Conservation (phyloP, 495 filamentous ascomycete species). For the Beverwykella pulmonaria region DNA sequence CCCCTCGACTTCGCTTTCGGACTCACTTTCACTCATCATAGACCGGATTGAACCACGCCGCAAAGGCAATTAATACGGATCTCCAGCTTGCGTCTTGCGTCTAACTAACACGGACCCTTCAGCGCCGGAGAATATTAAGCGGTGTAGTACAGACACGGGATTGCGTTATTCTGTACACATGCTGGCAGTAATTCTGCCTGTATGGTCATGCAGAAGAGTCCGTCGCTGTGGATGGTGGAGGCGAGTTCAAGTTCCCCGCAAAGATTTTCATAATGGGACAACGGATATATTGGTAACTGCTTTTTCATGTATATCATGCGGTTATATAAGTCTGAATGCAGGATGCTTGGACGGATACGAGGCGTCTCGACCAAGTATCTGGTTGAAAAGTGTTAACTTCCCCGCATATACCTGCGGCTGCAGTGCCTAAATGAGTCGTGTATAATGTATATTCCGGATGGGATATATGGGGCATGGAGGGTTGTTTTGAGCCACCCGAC, state of each 20-base stretch:
- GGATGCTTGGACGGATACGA: neutral
- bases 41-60: neutral
- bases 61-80: neutral
- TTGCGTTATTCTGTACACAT: neutral
- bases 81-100: neutral
- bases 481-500: conserved; percentile 3
- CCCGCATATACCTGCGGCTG: no score
- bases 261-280: conserved; percentile 14
- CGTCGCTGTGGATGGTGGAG: conserved; percentile 24
- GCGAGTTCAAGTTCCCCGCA: conserved; percentile 27
- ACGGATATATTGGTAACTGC: neutral
- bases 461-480: conserved; percentile 1
- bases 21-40: neutral
- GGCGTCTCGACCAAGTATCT: neutral
- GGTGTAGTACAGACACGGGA: conserved; percentile 1
- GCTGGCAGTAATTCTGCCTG: neutral
- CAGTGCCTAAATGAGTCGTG: neutral
- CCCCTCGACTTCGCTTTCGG: neutral
- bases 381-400: neutral
- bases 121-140: conserved; percentile 1
- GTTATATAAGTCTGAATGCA: no score
- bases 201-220: neutral
- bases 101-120: neutral
- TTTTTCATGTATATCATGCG: neutral
- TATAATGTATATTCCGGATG: neutral